These are phyloP conservation scores for Hamigera avellanea DNA, from an alignment of 495 filamentous ascomycete species.

Conservation along the genomic window DNA sequence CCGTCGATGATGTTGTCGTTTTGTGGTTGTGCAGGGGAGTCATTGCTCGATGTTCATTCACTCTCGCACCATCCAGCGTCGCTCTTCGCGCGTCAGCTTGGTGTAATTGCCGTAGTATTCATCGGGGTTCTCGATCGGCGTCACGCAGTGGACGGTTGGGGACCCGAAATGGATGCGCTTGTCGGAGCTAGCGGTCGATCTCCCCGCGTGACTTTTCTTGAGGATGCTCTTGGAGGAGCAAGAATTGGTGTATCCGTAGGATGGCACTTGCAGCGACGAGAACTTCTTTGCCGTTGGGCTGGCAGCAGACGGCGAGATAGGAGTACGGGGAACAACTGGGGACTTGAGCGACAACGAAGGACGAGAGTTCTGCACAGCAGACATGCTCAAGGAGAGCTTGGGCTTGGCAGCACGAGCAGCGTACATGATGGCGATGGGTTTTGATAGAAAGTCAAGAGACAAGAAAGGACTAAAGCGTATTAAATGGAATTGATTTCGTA, in stretches of 20 bases:
- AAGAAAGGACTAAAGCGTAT: constrained; percentile 1
- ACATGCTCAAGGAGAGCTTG: constrained; percentile 38
- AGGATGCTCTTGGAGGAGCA: constrained; percentile 41
- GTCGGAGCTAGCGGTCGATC: constrained; percentile 8
- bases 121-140: constrained; percentile 39
- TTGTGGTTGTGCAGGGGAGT: too few species aligned
- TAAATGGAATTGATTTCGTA: neutral
- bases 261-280: constrained; percentile 28
- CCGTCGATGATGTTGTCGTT: too few species aligned
- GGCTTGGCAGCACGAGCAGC: constrained; percentile 26
- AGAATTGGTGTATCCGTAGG: constrained; percentile 34
- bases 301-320: constrained; percentile 30
- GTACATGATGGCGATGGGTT: constrained; percentile 21
- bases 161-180: constrained; percentile 38
- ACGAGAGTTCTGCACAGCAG: constrained; percentile 25
- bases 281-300: constrained; percentile 33
- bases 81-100: constrained; percentile 38
- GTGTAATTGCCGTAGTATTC: constrained; percentile 42
- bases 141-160: constrained; percentile 39
- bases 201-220: constrained; percentile 22
- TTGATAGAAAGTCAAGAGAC: constrained; percentile 3
- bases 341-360: constrained; percentile 34
- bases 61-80: constrained; percentile 33
- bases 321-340: constrained; percentile 32
- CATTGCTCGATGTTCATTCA: constrained; percentile 6